A percentile compares a stretch with the other conserved stretches of the same genome.
Evolutionary conservation across 2,329 filamentous ascomycete species (phyloP).

Genomic region (Cryphonectria japonica): DNA sequence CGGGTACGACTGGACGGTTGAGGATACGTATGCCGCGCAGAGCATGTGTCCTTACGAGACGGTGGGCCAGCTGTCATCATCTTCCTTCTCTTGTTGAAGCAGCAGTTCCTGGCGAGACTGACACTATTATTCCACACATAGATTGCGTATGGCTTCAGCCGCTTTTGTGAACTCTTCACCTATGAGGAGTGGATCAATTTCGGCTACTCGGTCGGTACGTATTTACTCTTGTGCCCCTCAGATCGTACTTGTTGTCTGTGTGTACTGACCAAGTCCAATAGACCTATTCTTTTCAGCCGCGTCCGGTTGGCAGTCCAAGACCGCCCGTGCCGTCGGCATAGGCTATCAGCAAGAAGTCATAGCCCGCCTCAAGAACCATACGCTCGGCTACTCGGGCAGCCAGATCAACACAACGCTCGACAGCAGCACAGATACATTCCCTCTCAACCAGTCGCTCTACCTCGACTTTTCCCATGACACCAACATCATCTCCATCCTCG

Average conservation of each 20-base stretch:
- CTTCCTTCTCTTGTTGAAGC: background rate
- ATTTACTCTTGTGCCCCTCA: background rate
- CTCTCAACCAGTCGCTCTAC: conserved; percentile 73
- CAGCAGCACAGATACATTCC: conserved; percentile 70
- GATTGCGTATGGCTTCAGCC: conserved; percentile 74
- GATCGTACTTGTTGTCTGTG: too few species aligned
- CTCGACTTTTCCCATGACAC: conserved; percentile 81
- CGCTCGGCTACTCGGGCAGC: conserved; percentile 59
- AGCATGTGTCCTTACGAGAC: conserved; percentile 79
- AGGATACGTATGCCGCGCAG: conserved; percentile 70
- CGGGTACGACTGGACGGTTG: conserved; percentile 65
- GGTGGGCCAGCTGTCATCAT: conserved; percentile 35
- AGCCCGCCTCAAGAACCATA: conserved; percentile 71
- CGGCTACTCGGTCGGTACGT: conserved; percentile 64
- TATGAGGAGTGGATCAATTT: conserved; percentile 75
- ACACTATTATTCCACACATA: conserved; percentile 29
- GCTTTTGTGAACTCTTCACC: conserved; percentile 75
- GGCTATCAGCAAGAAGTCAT: conserved; percentile 75
- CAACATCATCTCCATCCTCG: conserved; percentile 70
- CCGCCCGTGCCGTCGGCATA: conserved; percentile 72
- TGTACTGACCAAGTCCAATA: conserved; percentile 8
- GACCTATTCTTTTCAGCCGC: conserved; percentile 66
- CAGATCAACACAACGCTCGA: conserved; percentile 74
- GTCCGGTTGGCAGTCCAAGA: conserved; percentile 65
- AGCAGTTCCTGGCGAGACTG: conserved; percentile 10